Conservation (phyloP, 306 rosid species). For the Aeschynomene evenia region DNA sequence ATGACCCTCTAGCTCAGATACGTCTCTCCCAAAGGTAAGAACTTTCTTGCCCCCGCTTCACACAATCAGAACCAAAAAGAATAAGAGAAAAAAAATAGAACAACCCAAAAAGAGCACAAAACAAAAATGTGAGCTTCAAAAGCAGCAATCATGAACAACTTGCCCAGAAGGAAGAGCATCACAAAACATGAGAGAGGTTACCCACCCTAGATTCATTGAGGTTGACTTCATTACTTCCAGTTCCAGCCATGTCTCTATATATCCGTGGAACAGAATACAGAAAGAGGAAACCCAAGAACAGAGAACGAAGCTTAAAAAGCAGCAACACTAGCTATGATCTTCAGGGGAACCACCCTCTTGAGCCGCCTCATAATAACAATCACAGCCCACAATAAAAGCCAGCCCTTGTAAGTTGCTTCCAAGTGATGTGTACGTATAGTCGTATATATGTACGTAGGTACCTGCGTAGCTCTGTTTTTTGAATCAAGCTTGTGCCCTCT, state of each 20-base stretch:
- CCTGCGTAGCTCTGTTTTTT: not conserved
- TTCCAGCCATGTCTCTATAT: conserved; percentile 51
- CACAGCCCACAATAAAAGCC: not conserved
- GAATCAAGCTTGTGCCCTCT: not conserved
- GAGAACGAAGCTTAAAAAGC: conserved; percentile 26
- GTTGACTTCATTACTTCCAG: conserved; percentile 68
- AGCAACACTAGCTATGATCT: conserved; percentile 29
- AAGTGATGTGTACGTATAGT: not conserved
- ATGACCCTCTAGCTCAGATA: not conserved
- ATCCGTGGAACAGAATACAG: conserved; percentile 1
- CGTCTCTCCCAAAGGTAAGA: conserved; percentile 4
- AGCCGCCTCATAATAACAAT: conserved; percentile 27
- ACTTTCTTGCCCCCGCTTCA: conserved; percentile 2
- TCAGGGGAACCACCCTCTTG: conserved; percentile 20
- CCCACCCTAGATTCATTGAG: conserved; percentile 86
- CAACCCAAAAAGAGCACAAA: too few relatives aligned
- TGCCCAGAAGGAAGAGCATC: conserved; percentile 4
- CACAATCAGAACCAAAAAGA: not conserved
- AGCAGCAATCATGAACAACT: not conserved
- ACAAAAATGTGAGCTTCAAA: not conserved
- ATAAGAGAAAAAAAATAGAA: too few relatives aligned
- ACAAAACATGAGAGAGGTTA: conserved; percentile 21
- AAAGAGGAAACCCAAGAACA: conserved; percentile 7
- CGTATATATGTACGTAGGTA: not conserved
- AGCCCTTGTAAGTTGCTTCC: not conserved